phyloP scores from a whole-genome alignment of 805 yeast genomes.

The Teunomyces kruisii region DNA sequence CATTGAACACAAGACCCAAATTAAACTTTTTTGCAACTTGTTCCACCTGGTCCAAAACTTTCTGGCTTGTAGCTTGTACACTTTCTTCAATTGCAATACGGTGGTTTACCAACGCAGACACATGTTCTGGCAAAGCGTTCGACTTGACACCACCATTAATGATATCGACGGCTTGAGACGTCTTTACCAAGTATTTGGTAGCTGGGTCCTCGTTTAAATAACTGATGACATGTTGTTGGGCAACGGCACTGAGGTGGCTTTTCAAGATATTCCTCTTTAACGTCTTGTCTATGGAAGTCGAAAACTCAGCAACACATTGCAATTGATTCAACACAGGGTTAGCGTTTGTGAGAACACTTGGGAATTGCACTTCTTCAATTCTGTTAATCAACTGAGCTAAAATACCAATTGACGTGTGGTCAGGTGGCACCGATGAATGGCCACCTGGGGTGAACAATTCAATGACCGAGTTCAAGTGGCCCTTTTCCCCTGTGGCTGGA shows the following conservation, averaged over 20 bases:
- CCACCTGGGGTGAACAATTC: slow-evolving; percentile 49
- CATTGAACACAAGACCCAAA: slow-evolving; percentile 35
- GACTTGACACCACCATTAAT: slow-evolving; percentile 50
- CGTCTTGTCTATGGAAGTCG: slow-evolving; percentile 28
- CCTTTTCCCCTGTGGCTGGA: slow-evolving; percentile 52
- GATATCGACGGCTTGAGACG: slow-evolving; percentile 51
- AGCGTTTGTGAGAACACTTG: slow-evolving; percentile 36
- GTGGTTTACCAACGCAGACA: slow-evolving; percentile 42
- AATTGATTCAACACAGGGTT: slow-evolving; percentile 46
- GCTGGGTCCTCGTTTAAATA: slow-evolving; percentile 25
- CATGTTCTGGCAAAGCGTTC: slow-evolving; percentile 52
- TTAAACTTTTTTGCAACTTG: slow-evolving; percentile 35
- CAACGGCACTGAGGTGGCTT: slow-evolving; percentile 32
- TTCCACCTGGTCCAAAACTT: slow-evolving; percentile 29
- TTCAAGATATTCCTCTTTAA: slow-evolving; percentile 38
- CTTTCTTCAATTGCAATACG: slow-evolving; percentile 47
- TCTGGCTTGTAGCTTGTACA: slow-evolving; percentile 30
- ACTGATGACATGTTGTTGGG: slow-evolving; percentile 38
- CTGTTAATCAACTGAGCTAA: slow-evolving; percentile 39
- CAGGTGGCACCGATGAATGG: slow-evolving; percentile 51
- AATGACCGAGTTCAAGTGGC: slow-evolving; percentile 42
- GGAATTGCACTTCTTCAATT: slow-evolving; percentile 39
- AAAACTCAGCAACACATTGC: slow-evolving; percentile 48
- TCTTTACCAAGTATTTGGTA: slow-evolving; percentile 39
- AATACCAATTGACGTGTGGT: slow-evolving; percentile 49